A percentile compares a stretch with the other conserved stretches of the same genome.
phyloP scores from a whole-genome alignment of 2,329 filamentous ascomycete species.

The Trichoderma hamatum region DNA sequence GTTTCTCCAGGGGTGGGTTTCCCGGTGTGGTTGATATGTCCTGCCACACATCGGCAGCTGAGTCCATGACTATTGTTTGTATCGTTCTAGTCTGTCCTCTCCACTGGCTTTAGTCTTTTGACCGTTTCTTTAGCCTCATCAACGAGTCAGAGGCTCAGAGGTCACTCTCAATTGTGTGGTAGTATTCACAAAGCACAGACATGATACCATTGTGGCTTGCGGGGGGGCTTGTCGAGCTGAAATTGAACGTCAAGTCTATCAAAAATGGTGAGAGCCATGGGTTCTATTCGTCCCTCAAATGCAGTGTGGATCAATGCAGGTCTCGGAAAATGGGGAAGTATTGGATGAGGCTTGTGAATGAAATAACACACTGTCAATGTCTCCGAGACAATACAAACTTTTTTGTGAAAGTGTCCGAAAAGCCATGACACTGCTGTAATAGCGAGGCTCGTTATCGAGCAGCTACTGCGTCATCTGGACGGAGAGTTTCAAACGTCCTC shows the following conservation, averaged over 20 bases:
- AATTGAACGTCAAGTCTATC: neutral
- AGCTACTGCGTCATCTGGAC: neutral
- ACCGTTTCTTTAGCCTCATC: neutral
- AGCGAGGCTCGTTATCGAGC: neutral
- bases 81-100: neutral
- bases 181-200: neutral
- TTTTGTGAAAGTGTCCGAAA: neutral
- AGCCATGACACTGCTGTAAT: neutral
- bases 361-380: neutral
- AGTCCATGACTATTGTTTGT: neutral
- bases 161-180: neutral
- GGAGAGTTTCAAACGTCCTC: neutral
- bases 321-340: neutral
- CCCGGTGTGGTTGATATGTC: neutral
- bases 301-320: neutral
- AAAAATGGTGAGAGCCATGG: neutral
- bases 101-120: neutral
- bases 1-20: neutral
- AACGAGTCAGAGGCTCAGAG: neutral
- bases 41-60: neutral
- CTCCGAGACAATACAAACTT: neutral
- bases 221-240: neutral
- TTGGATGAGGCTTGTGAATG: neutral
- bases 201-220: neutral
- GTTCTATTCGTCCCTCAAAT: neutral